Conservation (phyloP, 2,329 filamentous ascomycete species). For the Onygenales sp. region DNA sequence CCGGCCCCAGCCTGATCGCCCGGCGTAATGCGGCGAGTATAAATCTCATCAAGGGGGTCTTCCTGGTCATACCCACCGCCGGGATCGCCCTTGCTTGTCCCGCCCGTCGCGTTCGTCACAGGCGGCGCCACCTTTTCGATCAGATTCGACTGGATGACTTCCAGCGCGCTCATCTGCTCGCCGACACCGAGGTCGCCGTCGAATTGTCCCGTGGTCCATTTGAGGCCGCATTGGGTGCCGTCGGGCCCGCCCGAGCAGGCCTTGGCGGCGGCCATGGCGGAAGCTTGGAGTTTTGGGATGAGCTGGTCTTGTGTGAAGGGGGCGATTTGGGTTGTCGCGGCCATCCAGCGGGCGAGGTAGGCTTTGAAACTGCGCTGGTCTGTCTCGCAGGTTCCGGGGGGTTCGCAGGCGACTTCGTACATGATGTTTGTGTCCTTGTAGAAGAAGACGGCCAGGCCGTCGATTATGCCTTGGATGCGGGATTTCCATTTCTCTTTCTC, state of each 20-base stretch:
- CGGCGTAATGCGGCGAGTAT: constrained; percentile 18
- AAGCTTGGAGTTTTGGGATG: constrained; percentile 48
- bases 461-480: constrained; percentile 47
- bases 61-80: constrained; percentile 21
- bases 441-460: constrained; percentile 45
- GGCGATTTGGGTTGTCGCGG: constrained; percentile 51
- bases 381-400: constrained; percentile 49
- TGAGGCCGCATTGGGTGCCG: constrained; percentile 54
- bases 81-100: constrained; percentile 38
- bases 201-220: constrained; percentile 48
- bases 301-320: constrained; percentile 49
- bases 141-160: constrained; percentile 54
- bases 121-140: constrained; percentile 38
- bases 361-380: constrained; percentile 69
- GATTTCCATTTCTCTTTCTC: constrained; percentile 45
- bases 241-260: constrained; percentile 53
- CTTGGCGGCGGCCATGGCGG: constrained; percentile 50
- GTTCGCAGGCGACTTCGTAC: constrained; percentile 59
- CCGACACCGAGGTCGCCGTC: constrained; percentile 55
- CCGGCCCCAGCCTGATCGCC: constrained; percentile 31
- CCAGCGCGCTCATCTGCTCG: constrained; percentile 59
- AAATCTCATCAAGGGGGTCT: constrained; percentile 3
- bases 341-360: constrained; percentile 57
- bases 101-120: constrained; percentile 47
- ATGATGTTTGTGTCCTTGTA: constrained; percentile 41